Evolutionary conservation across 768 basidiomycete species (phyloP).

Genomic region (Mycena pura): DNA sequence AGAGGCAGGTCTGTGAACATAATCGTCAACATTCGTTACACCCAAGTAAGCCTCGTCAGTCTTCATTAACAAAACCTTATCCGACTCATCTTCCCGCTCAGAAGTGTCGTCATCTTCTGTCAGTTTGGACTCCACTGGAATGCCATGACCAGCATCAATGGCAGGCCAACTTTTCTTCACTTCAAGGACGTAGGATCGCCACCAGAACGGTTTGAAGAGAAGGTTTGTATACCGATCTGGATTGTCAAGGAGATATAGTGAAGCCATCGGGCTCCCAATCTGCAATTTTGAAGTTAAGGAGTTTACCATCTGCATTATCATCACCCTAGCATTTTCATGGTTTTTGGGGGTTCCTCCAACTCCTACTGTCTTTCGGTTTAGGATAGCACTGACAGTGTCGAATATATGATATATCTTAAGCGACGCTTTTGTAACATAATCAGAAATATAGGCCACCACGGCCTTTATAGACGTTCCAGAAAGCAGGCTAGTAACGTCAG

Average conservation of each 20-base stretch:
- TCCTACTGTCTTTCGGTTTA: slow-evolving; percentile 33
- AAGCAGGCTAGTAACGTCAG: slow-evolving; percentile 41
- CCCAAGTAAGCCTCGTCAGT: background rate
- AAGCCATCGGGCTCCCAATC: slow-evolving; percentile 45
- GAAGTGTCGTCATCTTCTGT: too few species aligned
- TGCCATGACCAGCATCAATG: too few species aligned
- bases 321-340: slow-evolving; percentile 32
- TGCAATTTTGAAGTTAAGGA: slow-evolving; percentile 41
- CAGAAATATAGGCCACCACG: slow-evolving; percentile 45
- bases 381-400: slow-evolving; percentile 35
- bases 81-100: too few species aligned
- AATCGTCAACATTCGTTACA: background rate
- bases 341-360: slow-evolving; percentile 18
- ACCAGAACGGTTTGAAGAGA: slow-evolving; percentile 40
- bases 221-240: slow-evolving; percentile 49
- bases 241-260: slow-evolving; percentile 40
- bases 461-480: slow-evolving; percentile 50
- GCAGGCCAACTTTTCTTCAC: slow-evolving; percentile 23
- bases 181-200: slow-evolving; percentile 39
- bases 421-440: slow-evolving; percentile 50
- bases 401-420: slow-evolving; percentile 49
- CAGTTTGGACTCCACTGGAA: too few species aligned
- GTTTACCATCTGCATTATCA: slow-evolving; percentile 47
- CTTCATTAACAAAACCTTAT: background rate
- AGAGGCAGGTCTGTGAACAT: background rate